A percentile compares a stretch with the other conserved stretches of the same genome.
Conservation (phyloP, 2,329 filamentous ascomycete species). For the Xylariaceae sp. region DNA sequence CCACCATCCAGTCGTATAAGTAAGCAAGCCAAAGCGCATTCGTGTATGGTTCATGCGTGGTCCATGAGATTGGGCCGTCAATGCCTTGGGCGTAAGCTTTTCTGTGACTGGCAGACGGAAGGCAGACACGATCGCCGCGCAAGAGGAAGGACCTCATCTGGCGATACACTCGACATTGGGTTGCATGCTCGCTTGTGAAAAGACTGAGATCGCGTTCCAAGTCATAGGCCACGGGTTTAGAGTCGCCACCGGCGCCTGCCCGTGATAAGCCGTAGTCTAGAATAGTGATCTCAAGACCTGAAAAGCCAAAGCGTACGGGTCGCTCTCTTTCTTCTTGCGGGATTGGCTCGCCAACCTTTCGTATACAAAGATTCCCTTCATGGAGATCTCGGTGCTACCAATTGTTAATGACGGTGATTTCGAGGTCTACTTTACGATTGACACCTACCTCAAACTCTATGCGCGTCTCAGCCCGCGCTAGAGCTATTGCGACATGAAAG, state of each 20-base stretch:
- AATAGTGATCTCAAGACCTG: conserved; percentile 62
- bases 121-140: conserved; percentile 48
- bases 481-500: conserved; percentile 56
- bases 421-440: too few species aligned
- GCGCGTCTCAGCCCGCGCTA: conserved; percentile 57
- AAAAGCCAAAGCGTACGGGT: conserved; percentile 51
- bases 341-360: conserved; percentile 38
- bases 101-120: conserved; percentile 47
- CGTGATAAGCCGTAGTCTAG: conserved; percentile 65
- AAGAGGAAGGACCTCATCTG: conserved; percentile 60
- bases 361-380: conserved; percentile 63
- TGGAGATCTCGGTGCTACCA: conserved; percentile 62
- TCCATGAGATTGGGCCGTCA: conserved; percentile 53
- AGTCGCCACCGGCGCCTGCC: conserved; percentile 42
- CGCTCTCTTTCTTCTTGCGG: conserved; percentile 31
- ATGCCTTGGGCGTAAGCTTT: conserved; percentile 46
- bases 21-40: conserved; percentile 66
- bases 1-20: conserved; percentile 51
- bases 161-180: conserved; percentile 61
- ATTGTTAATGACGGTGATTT: too few species aligned
- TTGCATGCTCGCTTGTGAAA: conserved; percentile 58
- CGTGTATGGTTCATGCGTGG: conserved; percentile 55
- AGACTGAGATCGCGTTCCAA: conserved; percentile 59
- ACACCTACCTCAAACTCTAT: conserved; percentile 57
- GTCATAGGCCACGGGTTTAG: conserved; percentile 51